Conservation (phyloP, 2,329 filamentous ascomycete species). For the Colletotrichum sidae region DNA sequence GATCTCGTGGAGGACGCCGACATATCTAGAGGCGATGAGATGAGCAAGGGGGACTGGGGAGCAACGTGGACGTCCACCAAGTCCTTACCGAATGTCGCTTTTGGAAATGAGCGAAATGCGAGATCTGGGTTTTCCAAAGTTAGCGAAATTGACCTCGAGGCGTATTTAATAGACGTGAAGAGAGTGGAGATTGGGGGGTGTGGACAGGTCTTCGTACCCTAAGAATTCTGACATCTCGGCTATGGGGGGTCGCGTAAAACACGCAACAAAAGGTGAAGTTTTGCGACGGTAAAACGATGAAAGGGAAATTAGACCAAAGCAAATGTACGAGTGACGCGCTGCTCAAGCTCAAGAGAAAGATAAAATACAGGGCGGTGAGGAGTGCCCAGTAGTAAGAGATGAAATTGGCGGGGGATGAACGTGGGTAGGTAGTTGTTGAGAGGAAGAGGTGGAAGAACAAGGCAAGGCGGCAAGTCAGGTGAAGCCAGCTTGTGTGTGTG, state of each 20-base stretch:
- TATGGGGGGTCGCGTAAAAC: constrained; percentile 53
- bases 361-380: constrained; percentile 24
- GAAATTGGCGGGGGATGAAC: constrained; percentile 19
- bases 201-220: constrained; percentile 57
- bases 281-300: constrained; percentile 23
- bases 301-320: constrained; percentile 29
- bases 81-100: constrained; percentile 90
- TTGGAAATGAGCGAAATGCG: constrained; percentile 97
- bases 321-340: constrained; percentile 35
- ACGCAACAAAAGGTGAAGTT: constrained; percentile 50
- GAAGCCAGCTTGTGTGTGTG: constrained; percentile 9
- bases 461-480: constrained; percentile 8
- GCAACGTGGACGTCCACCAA: constrained; percentile 36
- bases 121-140: constrained; percentile 66
- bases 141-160: constrained; percentile 26
- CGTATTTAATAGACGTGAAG: constrained; percentile 41
- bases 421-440: constrained; percentile 11
- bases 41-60: constrained; percentile 24
- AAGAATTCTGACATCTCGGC: constrained; percentile 70
- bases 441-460: constrained; percentile 21
- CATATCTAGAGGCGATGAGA: constrained; percentile 73
- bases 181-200: constrained; percentile 43
- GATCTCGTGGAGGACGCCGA: constrained; percentile 96
- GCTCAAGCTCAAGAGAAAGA: constrained; percentile 8
- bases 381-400: constrained; percentile 20